Evolutionary conservation across 139 green algal species (phyloP).

Genomic region (Trebouxia sp.): DNA sequence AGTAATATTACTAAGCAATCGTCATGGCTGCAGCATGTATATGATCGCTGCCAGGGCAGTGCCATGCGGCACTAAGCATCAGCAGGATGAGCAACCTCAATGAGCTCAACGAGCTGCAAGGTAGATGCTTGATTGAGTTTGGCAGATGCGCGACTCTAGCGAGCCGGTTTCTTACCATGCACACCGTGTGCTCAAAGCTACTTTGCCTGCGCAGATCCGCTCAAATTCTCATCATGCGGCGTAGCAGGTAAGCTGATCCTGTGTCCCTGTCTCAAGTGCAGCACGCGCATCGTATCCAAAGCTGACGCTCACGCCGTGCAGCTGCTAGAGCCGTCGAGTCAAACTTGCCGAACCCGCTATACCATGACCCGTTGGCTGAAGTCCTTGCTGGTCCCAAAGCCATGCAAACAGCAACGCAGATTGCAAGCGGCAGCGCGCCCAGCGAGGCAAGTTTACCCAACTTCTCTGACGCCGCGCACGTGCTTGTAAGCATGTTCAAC

Average conservation of each 20-base stretch:
- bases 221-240: background rate
- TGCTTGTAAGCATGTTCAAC: too few species aligned
- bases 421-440: background rate
- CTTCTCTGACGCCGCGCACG: too few species aligned
- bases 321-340: background rate
- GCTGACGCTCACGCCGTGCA: too few species aligned
- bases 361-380: background rate
- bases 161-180: too few species aligned
- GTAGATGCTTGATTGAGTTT: background rate
- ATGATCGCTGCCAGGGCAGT: too few species aligned
- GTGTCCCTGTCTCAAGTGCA: too few species aligned
- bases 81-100: background rate
- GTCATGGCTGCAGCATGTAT: too few species aligned
- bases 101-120: background rate
- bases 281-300: too few species aligned
- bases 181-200: background rate
- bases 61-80: too few species aligned
- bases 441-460: background rate
- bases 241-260: slow-evolving; percentile 7
- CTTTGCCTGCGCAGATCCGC: background rate
- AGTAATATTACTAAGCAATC: background rate
- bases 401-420: background rate
- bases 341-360: background rate
- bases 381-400: background rate
- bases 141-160: too few species aligned